Base-by-base conservation (phyloP, 2,329 filamentous ascomycete species). In the Ramichloridium luteum region DNA sequence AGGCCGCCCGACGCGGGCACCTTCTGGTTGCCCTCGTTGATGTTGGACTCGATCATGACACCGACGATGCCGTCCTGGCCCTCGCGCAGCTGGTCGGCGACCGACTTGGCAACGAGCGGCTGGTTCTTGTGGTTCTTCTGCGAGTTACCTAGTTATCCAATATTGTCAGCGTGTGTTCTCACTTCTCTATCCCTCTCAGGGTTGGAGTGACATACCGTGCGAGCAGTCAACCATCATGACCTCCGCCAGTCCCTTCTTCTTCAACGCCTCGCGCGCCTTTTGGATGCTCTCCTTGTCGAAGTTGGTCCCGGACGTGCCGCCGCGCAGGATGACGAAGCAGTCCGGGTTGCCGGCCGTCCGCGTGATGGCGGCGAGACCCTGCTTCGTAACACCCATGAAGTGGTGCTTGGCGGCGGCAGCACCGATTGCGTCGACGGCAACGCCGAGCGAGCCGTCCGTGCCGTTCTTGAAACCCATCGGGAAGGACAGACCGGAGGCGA, bases 381-480 rank as follows among this genome's bases (percentile, higher is more conserved):
- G 86, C 70, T 98, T 98, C 17, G 90, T 98, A 30, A 98, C 90
- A 60, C 86, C 88, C 70, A 98, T 80, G 69, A 98, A 98, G 67
- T 94, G 88, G 61, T 98, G 90, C 59, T 72, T 77, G n/a, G 80
- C 70, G 36, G 78, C 76, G 1, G 80, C 81, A 16, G 60, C 58
- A 27, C 88, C 90, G 55, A 96, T 94, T 18, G 90, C 90, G 56
- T 98, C 90, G 49, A 96, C 92, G 13, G 88, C 86, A 13, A 96
- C 86, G 16, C 74, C 76, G 35, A 98, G 66, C 48, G 80, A 84
- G 25, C 90, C 90, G 51, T 98, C 90, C 14, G 90, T 98, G 40
- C 90, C 90, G 61, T 98, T 98, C 75, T 98, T 98, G 79, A 94
- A 98, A 37, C 90, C 90, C 45, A 98, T 86, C 13, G 90, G 90